phyloP scores from a whole-genome alignment of 164 flowering plant species.

The Vitis vinifera region DNA sequence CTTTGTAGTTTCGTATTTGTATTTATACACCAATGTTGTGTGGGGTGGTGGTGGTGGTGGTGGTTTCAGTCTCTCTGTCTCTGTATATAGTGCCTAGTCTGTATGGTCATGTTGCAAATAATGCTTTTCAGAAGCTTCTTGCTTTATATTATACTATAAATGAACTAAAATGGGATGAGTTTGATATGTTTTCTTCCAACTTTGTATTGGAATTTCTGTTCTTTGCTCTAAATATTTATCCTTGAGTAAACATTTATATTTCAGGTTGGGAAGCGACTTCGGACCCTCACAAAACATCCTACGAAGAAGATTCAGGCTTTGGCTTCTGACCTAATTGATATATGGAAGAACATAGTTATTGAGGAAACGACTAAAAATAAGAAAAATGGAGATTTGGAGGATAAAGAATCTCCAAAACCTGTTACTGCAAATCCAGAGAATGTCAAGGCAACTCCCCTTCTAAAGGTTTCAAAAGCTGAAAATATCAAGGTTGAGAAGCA shows the following conservation, averaged over 20 bases:
- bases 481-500: conserved; percentile 30
- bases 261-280: conserved; percentile 86
- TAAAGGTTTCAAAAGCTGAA: too few species aligned
- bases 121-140: too few species aligned
- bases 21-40: too few species aligned
- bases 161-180: too few species aligned
- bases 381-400: conserved; percentile 42
- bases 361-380: conserved; percentile 60
- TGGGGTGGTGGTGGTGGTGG: too few species aligned
- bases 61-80: too few species aligned
- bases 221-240: too few species aligned
- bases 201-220: not conserved
- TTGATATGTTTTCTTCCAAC: not conserved
- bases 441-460: conserved; percentile 12
- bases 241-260: conserved; percentile 3
- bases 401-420: conserved; percentile 17
- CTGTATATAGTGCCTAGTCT: too few species aligned
- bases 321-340: conserved; percentile 71
- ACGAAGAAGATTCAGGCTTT: conserved; percentile 55
- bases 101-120: too few species aligned
- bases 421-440: conserved; percentile 8
- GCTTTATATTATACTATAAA: too few species aligned
- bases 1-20: too few species aligned
- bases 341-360: conserved; percentile 77
- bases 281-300: conserved; percentile 82